Conservation (phyloP, 176 grass and related monocot species). For the Alloteropsis semialata region DNA sequence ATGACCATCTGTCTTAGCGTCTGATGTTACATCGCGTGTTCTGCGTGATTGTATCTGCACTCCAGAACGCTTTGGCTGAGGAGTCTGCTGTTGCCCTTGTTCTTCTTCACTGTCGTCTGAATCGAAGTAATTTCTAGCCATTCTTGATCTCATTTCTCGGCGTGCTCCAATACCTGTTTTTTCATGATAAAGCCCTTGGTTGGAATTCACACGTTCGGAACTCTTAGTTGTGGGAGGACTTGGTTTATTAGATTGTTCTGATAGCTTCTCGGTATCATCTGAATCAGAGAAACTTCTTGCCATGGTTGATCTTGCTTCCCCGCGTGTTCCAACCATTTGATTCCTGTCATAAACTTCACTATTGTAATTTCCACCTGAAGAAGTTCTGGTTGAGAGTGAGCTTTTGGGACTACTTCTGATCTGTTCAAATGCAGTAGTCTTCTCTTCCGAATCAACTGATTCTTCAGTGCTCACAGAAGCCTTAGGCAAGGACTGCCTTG, state of each 20-base stretch:
- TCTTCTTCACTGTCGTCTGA: conserved; percentile 51
- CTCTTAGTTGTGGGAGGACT: conserved; percentile 20
- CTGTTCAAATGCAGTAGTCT: conserved; percentile 13
- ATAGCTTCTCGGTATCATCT: conserved; percentile 26
- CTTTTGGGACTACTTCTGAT: conserved; percentile 14
- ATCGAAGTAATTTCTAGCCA: conserved; percentile 36
- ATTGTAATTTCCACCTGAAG: conserved; percentile 17
- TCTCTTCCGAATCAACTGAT: conserved; percentile 28
- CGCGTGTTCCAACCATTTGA: conserved; percentile 8
- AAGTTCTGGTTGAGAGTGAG: conserved; percentile 27
- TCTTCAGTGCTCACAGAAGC: conserved; percentile 45
- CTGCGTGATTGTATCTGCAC: conserved; percentile 59
- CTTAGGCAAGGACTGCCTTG: conserved; percentile 39
- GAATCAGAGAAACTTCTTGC: conserved; percentile 28
- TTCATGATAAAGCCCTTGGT: conserved; percentile 18
- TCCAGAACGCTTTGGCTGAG: conserved; percentile 31
- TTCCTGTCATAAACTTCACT: conserved; percentile 24
- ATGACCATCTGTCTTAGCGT: conserved; percentile 29
- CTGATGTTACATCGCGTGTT: conserved; percentile 43
- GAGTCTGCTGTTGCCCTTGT: conserved; percentile 1
- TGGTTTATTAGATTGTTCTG: conserved; percentile 18
- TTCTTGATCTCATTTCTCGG: conserved; percentile 34
- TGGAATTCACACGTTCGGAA: conserved; percentile 22
- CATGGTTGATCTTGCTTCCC: conserved; percentile 41
- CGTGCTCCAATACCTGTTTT: conserved; percentile 24